A percentile compares a stretch with the other conserved stretches of the same genome.
These are phyloP conservation scores for Fusarium tanahbumbuense DNA, from an alignment of 2,329 filamentous ascomycete genomes.

Conservation along the genomic window DNA sequence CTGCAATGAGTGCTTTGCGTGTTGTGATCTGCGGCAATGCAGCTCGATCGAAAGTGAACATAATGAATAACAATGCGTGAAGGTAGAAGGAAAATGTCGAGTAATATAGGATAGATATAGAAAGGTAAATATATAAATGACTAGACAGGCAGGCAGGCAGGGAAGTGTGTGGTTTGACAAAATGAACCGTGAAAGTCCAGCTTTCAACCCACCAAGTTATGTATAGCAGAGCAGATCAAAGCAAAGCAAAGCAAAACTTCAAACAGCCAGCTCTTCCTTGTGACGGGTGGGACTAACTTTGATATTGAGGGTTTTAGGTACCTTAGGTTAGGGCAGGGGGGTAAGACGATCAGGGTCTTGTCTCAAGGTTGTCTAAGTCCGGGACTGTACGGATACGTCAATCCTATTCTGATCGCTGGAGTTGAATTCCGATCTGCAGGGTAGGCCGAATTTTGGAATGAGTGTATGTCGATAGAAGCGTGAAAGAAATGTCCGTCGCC, in stretches of 20 bases:
- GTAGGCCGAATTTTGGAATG: slow-evolving; percentile 7
- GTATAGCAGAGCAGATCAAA: not conserved
- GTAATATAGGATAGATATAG: not conserved
- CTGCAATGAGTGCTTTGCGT: slow-evolving; percentile 78
- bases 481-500: not conserved
- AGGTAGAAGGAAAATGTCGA: not conserved
- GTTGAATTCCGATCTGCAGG: slow-evolving; percentile 17
- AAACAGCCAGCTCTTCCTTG: not conserved
- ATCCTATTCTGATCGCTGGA: slow-evolving; percentile 31
- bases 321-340: slow-evolving; percentile 14
- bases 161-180: not conserved
- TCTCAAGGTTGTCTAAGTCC: slow-evolving; percentile 1
- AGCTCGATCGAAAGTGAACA: slow-evolving; percentile 68
- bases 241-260: not conserved
- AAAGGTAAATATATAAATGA: not conserved
- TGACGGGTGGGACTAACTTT: slow-evolving; percentile 18
- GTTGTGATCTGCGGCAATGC: slow-evolving; percentile 68
- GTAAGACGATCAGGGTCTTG: slow-evolving; percentile 17
- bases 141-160: not conserved
- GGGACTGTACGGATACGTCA: not conserved
- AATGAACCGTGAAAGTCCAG: not conserved
- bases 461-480: not conserved
- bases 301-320: slow-evolving; percentile 30
- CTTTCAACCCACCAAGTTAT: slow-evolving; percentile 6
- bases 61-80: slow-evolving; percentile 42